Evolutionary conservation across 2,329 filamentous ascomycete species (phyloP), one percentile per base, ranked within the genome.

Genomic region (Zelopaecilomyces penicillatus): DNA sequence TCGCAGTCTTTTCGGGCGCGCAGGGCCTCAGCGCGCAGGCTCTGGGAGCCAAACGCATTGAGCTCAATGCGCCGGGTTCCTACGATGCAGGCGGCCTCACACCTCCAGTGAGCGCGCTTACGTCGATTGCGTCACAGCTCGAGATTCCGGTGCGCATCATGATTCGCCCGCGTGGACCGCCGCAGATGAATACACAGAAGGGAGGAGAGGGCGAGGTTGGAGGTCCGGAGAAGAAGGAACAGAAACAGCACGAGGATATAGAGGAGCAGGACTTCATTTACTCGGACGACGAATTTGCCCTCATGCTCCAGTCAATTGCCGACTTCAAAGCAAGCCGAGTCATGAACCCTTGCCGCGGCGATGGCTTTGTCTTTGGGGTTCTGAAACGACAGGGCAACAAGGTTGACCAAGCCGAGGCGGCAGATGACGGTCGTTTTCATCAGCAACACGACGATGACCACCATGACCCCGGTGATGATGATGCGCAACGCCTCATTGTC

Each of bases 291-390:
- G 74, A 80, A 53, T 52, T 74, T 5, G 51, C 54, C 7, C 30
- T 47, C 5, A 80, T 80, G 76, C 52, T 52, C 35, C 43, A 50
- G 2, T 52, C 60, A 6, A 68, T 79, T 7, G 39, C 11, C 0
- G 48, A 38, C 0, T 68, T 77, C 54, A 65, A 62, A 39, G 51
- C 52, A 1, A 54, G 63, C 0, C 64, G 64, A 0, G 46, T 66
- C 4, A 54, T 79, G 42, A 52, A 64, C 28, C 50, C 58, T 0
- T 50, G 53, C 2, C 62, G 64, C 10, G 74, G 73, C 4, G 76
- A 80, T 49, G 74, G 74, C 1, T 80, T 80, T 51, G 75, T 80
- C 6, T 76, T 80, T 50, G 76, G 76, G 4, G 58, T 74, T 2
- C 49, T 79, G 11, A 46, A 31, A 10, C 41, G 41, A 12, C 43